Conservation (phyloP, 106 monocot species). For the Xerophyta viscosa region DNA sequence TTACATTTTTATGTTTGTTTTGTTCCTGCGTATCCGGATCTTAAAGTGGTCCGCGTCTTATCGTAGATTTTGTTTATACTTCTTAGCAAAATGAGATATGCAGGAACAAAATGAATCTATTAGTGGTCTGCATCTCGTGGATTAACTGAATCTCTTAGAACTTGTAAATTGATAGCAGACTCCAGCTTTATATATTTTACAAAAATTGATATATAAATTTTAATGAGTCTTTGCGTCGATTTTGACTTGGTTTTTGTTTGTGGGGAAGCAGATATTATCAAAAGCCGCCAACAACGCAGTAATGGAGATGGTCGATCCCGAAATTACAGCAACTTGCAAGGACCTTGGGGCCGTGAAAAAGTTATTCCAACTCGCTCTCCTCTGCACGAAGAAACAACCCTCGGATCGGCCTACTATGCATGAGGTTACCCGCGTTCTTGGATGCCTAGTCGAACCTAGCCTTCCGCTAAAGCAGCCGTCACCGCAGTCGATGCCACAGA, state of each 20-base stretch:
- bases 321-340: constrained; percentile 52
- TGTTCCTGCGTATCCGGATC: no score
- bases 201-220: no score
- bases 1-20: no score
- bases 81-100: no score
- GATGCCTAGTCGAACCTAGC: constrained; percentile 36
- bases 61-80: no score
- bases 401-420: constrained; percentile 88
- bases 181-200: no score
- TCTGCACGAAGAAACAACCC: constrained; percentile 87
- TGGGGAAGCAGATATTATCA: constrained; percentile 49
- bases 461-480: constrained; percentile 13
- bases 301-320: constrained; percentile 80
- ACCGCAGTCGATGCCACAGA: constrained; percentile 12
- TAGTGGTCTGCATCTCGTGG: no score
- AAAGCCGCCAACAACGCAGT: constrained; percentile 67
- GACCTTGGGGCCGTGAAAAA: constrained; percentile 68
- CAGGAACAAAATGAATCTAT: no score
- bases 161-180: no score
- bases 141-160: no score
- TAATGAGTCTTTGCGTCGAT: no score
- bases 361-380: constrained; percentile 78
- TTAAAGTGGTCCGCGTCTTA: no score
- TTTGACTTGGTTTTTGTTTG: background rate
- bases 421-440: constrained; percentile 71